Conservation (phyloP, 2,329 filamentous ascomycete genomes). For the Pseudocercospora eumusae region DNA sequence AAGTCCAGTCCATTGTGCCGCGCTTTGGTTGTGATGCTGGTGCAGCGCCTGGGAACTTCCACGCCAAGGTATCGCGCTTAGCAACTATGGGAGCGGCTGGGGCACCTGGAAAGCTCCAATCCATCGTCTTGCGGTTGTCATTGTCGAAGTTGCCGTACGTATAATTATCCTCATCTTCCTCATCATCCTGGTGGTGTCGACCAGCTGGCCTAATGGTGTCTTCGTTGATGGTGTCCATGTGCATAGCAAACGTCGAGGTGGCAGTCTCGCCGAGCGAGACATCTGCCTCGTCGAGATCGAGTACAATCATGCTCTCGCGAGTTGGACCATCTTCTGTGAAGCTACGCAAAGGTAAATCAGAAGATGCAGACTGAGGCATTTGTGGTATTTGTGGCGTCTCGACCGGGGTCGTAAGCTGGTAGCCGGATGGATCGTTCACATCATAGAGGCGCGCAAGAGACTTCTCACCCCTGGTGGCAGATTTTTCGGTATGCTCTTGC, state of each 20-base stretch:
- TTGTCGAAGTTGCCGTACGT: slow-evolving; percentile 38
- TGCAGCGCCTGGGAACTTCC: slow-evolving; percentile 50
- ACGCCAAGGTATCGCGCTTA: slow-evolving; percentile 49
- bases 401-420: slow-evolving; percentile 51
- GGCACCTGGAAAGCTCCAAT: slow-evolving; percentile 56
- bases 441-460: slow-evolving; percentile 62
- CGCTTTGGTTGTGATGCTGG: slow-evolving; percentile 37
- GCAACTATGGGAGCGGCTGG: slow-evolving; percentile 1
- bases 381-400: slow-evolving; percentile 34
- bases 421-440: slow-evolving; percentile 53
- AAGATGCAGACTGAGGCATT: slow-evolving; percentile 39
- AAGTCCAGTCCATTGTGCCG: slow-evolving; percentile 52
- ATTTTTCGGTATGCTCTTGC: slow-evolving; percentile 58
- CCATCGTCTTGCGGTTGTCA: slow-evolving; percentile 49
- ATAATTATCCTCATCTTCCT: slow-evolving; percentile 46
- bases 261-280: slow-evolving; percentile 46
- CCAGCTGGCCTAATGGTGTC: slow-evolving; percentile 25
- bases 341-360: slow-evolving; percentile 56
- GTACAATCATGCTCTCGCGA: slow-evolving; percentile 56
- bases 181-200: slow-evolving; percentile 33
- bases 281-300: slow-evolving; percentile 60
- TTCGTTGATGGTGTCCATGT: slow-evolving; percentile 29
- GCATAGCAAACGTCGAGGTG: slow-evolving; percentile 50
- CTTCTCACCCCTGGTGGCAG: slow-evolving; percentile 58
- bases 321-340: slow-evolving; percentile 44